Conservation (phyloP, 176 grass and related monocot genomes). For the Metroxylon sagu region DNA sequence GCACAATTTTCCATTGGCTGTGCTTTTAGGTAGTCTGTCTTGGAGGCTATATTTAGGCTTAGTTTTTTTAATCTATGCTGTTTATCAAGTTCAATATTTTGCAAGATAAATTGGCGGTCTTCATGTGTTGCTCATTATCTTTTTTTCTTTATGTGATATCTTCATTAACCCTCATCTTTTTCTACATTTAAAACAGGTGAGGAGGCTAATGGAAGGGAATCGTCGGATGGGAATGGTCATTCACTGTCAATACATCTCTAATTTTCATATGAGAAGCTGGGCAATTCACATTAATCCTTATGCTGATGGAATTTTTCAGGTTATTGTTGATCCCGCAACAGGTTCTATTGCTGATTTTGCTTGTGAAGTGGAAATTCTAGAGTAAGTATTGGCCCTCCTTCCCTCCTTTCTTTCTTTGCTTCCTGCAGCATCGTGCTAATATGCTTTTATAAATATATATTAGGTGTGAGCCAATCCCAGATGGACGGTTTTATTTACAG, state of each 20-base stretch:
- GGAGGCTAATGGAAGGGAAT: slow-evolving; percentile 99
- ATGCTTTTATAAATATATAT: slow-evolving; percentile 21
- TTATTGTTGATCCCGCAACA: slow-evolving; percentile 74
- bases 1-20: too few species aligned
- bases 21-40: too few species aligned
- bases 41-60: too few species aligned
- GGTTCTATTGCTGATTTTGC: slow-evolving; percentile 86
- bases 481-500: slow-evolving; percentile 93
- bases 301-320: slow-evolving; percentile 40
- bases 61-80: too few species aligned
- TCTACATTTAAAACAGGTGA: slow-evolving; percentile 41
- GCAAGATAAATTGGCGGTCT: too few species aligned
- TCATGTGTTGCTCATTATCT: too few species aligned
- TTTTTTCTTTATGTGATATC: not conserved
- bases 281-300: slow-evolving; percentile 4
- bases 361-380: slow-evolving; percentile 97
- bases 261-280: not conserved
- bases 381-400: slow-evolving; percentile 48
- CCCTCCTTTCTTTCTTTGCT: slow-evolving; percentile 17
- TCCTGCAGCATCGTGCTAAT: slow-evolving; percentile 19
- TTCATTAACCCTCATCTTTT: slow-evolving; percentile 6
- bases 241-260: not conserved
- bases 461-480: slow-evolving; percentile 93
- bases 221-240: slow-evolving; percentile 95
- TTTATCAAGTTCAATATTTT: too few species aligned